Evolutionary conservation across 2,329 filamentous ascomycete genomes (phyloP).

Genomic region (Amylocarpus encephaloides): DNA sequence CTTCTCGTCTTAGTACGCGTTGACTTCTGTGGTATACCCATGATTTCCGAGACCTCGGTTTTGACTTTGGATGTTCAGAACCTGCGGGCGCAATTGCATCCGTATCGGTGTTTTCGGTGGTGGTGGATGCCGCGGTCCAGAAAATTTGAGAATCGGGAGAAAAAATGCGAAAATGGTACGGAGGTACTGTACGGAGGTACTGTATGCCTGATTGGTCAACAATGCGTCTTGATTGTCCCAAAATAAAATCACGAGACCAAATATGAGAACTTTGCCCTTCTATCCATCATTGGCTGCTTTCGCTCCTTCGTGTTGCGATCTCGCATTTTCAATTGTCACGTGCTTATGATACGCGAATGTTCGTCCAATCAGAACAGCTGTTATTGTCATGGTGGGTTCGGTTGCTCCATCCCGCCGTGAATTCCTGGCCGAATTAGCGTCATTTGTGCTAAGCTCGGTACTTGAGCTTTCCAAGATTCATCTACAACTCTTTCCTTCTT

Average conservation of each 20-base stretch:
- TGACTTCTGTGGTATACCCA: constrained; percentile 60
- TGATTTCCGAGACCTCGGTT: constrained; percentile 30
- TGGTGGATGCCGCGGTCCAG: neutral
- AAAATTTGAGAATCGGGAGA: neutral
- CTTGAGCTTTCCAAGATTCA: neutral
- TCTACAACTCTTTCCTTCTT: constrained; percentile 9
- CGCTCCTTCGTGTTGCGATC: no score
- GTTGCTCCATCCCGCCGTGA: no score
- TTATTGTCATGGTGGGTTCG: no score
- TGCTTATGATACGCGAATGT: no score
- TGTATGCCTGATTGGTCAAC: no score
- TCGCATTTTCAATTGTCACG: neutral
- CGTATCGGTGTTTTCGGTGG: neutral
- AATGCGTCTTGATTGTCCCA: neutral
- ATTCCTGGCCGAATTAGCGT: neutral
- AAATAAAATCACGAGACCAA: constrained; percentile 1
- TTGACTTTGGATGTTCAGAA: neutral
- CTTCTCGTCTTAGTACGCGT: constrained; percentile 69
- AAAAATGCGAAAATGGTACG: neutral
- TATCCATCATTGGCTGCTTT: no score
- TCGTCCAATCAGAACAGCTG: no score
- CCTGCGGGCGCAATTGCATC: neutral
- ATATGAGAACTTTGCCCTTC: neutral
- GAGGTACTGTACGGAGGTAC: no score
- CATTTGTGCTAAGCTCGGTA: constrained; percentile 8